These are phyloP conservation scores for Trichosporon ovoides DNA, from an alignment of 1,284 basidiomycete genomes.

Conservation along the genomic window DNA sequence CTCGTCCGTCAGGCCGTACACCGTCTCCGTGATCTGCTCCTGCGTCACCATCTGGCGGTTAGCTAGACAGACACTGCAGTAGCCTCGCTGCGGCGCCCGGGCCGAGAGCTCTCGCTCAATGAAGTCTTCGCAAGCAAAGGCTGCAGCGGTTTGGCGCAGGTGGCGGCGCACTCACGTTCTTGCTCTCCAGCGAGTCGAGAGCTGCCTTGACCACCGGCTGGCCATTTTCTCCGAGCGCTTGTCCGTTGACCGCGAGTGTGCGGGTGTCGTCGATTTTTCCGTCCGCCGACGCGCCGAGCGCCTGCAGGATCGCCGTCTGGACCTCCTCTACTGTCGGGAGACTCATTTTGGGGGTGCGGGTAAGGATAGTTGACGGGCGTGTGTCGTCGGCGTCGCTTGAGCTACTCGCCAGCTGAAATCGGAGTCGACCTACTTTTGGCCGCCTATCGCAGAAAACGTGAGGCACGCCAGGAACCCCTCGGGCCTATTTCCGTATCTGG, in stretches of 20 bases:
- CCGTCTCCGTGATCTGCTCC: constrained; percentile 68
- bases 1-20: constrained; percentile 71
- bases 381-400: neutral
- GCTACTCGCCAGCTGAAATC: neutral
- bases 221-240: constrained; percentile 58
- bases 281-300: constrained; percentile 55
- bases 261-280: constrained; percentile 69
- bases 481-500: neutral
- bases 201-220: constrained; percentile 80
- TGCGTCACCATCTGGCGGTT: constrained; percentile 74
- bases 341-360: constrained; percentile 13
- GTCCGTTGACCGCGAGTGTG: constrained; percentile 58
- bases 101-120: too few relatives aligned
- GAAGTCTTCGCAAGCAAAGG: neutral
- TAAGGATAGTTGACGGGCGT: neutral
- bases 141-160: neutral
- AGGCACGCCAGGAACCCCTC: neutral
- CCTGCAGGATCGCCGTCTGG: constrained; percentile 71
- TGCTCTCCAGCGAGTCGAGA: constrained; percentile 77
- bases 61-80: too few relatives aligned
- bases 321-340: constrained; percentile 55
- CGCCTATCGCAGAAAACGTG: neutral
- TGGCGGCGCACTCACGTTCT: constrained; percentile 60
- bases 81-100: too few relatives aligned
- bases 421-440: constrained; percentile 1